phyloP scores from a whole-genome alignment of 495 filamentous ascomycete genomes.

The Neurospora sp. region DNA sequence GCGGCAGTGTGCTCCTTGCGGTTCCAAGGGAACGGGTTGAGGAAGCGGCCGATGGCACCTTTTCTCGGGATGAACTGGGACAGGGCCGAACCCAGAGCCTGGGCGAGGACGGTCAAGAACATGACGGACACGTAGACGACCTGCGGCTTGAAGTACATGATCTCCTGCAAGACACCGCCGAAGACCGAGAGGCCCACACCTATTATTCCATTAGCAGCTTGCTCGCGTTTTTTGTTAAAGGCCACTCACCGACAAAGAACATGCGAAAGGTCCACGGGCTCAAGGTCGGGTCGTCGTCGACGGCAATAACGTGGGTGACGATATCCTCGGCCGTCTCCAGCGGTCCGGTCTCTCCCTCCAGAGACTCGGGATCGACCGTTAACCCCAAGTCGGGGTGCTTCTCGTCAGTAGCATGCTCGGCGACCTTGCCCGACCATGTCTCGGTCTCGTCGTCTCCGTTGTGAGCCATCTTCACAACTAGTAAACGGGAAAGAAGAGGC shows the following conservation, averaged over 20 bases:
- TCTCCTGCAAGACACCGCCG: slow-evolving; percentile 18
- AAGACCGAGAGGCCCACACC: slow-evolving; percentile 24
- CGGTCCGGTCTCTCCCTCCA: background rate
- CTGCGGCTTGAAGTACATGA: slow-evolving; percentile 42
- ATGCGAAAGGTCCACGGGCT: slow-evolving; percentile 25
- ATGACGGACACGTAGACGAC: slow-evolving; percentile 32
- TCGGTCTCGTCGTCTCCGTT: background rate
- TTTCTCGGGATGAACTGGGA: background rate
- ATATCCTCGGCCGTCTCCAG: slow-evolving; percentile 15
- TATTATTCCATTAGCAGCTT: background rate
- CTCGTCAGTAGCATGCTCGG: background rate
- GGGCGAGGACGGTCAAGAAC: slow-evolving; percentile 32
- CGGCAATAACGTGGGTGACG: slow-evolving; percentile 23
- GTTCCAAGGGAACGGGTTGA: slow-evolving; percentile 32
- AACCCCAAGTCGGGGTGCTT: background rate
- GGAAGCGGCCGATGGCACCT: slow-evolving; percentile 23
- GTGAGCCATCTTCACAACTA: background rate
- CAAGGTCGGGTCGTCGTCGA: slow-evolving; percentile 25
- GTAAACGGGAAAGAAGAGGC: background rate
- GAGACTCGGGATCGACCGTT: background rate
- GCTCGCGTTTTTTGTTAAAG: no score
- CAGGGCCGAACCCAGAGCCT: background rate
- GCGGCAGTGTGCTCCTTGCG: slow-evolving; percentile 37
- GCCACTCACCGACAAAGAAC: slow-evolving; percentile 20
- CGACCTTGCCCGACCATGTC: background rate